Evolutionary conservation across 768 basidiomycete species (phyloP).

Genomic region (Boletus subparvulus): DNA sequence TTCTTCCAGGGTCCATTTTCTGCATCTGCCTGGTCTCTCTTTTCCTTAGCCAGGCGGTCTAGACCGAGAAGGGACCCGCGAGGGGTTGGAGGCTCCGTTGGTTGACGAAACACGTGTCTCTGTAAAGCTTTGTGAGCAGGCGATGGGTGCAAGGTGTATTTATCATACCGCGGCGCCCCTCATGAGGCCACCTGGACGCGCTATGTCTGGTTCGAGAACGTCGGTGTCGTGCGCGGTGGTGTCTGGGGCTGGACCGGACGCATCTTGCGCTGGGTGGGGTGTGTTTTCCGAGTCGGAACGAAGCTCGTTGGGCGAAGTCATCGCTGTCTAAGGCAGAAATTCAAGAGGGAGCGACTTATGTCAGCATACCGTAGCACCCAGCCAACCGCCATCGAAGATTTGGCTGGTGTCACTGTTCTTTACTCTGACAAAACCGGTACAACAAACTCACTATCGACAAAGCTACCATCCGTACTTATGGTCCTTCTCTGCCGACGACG

Average conservation of each 20-base stretch:
- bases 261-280: constrained; percentile 42
- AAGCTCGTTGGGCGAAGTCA: too few species aligned
- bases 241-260: constrained; percentile 62
- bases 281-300: too few species aligned
- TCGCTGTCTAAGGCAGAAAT: constrained; percentile 27
- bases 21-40: constrained; percentile 58
- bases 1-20: constrained; percentile 60
- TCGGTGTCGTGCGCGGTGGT: constrained; percentile 80
- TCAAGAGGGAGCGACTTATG: too few species aligned
- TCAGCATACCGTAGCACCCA: too few species aligned
- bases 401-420: too few species aligned
- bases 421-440: too few species aligned
- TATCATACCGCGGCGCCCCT: constrained; percentile 57
- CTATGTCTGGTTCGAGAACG: constrained; percentile 76
- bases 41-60: constrained; percentile 86
- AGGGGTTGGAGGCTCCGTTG: constrained; percentile 74
- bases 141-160: not conserved
- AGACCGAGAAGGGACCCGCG: constrained; percentile 81
- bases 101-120: constrained; percentile 81
- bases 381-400: too few species aligned
- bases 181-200: constrained; percentile 77
- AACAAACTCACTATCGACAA: too few species aligned
- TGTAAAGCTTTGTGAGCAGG: constrained; percentile 30
- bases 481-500: too few species aligned
- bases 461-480: too few species aligned